Percentiles rank a stretch among this genome's conserved stretches.
These are phyloP conservation scores for Trichodelitschia bisporula DNA, from an alignment of 495 filamentous ascomycete genomes.

Conservation along the genomic window DNA sequence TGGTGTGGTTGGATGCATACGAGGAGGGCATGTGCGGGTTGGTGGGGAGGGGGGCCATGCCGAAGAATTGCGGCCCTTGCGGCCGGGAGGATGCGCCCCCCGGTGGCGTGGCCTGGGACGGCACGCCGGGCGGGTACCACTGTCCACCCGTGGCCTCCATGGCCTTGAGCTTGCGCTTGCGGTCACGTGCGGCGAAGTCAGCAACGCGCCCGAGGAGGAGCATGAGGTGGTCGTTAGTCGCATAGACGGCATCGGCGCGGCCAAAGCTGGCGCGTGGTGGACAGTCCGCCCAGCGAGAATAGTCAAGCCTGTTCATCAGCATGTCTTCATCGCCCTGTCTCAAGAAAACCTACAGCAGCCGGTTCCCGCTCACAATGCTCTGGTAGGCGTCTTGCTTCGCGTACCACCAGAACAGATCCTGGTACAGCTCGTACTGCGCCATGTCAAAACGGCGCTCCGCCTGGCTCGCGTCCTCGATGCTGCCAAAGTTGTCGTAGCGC, in stretches of 20 bases:
- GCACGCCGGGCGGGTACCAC: slow-evolving; percentile 30
- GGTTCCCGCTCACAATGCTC: slow-evolving; percentile 66
- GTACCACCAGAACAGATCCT: slow-evolving; percentile 94
- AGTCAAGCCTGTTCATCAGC: slow-evolving; percentile 62
- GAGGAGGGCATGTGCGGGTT: slow-evolving; percentile 29
- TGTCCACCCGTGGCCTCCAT: slow-evolving; percentile 26
- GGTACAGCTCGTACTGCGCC: slow-evolving; percentile 43
- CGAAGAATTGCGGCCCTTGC: slow-evolving; percentile 23
- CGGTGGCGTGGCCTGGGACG: slow-evolving; percentile 5
- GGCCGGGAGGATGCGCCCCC: slow-evolving; percentile 4
- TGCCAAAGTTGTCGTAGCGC: slow-evolving; percentile 13
- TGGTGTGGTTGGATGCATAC: slow-evolving; percentile 16
- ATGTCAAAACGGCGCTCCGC: slow-evolving; percentile 6
- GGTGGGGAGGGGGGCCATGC: slow-evolving; percentile 33
- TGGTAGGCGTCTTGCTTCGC: slow-evolving; percentile 82
- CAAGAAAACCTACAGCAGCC: slow-evolving; percentile 41
- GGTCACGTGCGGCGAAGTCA: slow-evolving; percentile 56
- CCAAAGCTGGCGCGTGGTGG: slow-evolving; percentile 64
- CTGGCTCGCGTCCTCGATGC: slow-evolving; percentile 5
- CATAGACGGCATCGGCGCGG: slow-evolving; percentile 57
- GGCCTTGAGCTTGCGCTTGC: slow-evolving; percentile 46
- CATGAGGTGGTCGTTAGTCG: slow-evolving; percentile 63
- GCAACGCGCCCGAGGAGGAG: slow-evolving; percentile 63
- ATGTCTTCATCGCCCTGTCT: neutral
- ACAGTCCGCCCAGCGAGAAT: slow-evolving; percentile 55